A percentile compares a stretch with the other conserved stretches of the same genome.
phyloP scores from a whole-genome alignment of 805 yeast genomes.

The Teunomyces stri region DNA sequence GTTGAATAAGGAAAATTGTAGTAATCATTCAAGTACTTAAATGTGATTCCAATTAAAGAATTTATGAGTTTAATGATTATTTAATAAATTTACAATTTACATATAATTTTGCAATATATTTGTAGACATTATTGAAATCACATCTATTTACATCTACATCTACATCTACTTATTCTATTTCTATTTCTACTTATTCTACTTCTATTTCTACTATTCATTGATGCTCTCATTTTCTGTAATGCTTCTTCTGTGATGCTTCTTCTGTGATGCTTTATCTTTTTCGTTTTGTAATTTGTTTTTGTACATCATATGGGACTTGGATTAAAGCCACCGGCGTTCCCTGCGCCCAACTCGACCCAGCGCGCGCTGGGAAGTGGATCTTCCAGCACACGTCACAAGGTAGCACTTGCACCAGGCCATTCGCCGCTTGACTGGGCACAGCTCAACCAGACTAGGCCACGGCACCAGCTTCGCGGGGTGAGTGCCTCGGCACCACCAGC shows the following conservation, averaged over 20 bases:
- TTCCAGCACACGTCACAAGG: constrained; percentile 43
- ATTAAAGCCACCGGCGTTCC: constrained; percentile 17
- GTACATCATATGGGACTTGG: not conserved
- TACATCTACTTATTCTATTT: too few relatives aligned
- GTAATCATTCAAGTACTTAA: too few relatives aligned
- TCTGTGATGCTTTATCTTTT: not conserved
- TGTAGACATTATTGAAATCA: too few relatives aligned
- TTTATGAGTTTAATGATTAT: too few relatives aligned
- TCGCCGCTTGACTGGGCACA: constrained; percentile 88
- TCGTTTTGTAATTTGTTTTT: not conserved
- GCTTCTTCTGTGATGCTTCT: not conserved
- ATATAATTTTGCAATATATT: too few relatives aligned
- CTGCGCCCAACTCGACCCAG: constrained; percentile 37
- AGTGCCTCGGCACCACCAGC: constrained; percentile 53
- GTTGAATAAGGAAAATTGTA: too few relatives aligned
- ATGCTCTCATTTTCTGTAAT: not conserved
- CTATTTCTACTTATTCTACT: too few relatives aligned
- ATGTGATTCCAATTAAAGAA: too few relatives aligned
- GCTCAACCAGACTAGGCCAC: constrained; percentile 42
- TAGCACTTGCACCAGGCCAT: constrained; percentile 69
- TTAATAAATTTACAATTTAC: too few relatives aligned
- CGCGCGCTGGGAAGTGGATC: constrained; percentile 20
- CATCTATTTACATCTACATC: too few relatives aligned
- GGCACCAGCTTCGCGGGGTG: constrained; percentile 53
- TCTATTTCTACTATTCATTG: too few relatives aligned